phyloP scores from a whole-genome alignment of 768 basidiomycete species.

The Pleurotus sapidus region DNA sequence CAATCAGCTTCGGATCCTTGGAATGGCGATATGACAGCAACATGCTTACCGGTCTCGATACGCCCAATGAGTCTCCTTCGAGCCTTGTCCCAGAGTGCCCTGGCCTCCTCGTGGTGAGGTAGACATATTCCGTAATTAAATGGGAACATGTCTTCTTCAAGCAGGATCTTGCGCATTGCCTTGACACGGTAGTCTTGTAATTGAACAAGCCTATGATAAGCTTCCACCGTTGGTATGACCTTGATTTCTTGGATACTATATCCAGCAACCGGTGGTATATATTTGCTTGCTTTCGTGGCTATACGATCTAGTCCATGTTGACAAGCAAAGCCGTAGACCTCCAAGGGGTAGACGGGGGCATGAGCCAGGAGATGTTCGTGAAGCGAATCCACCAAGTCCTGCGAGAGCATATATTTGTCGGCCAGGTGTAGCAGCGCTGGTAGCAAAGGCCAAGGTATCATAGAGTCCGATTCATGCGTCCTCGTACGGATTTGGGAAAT shows the following conservation, averaged over 20 bases:
- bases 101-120: slow-evolving; percentile 44
- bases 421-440: slow-evolving; percentile 51
- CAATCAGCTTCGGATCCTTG: slow-evolving; percentile 8
- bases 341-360: slow-evolving; percentile 46
- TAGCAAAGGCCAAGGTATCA: slow-evolving; percentile 67
- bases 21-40: not conserved
- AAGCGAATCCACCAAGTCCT: slow-evolving; percentile 38
- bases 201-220: slow-evolving; percentile 61
- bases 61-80: slow-evolving; percentile 41
- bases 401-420: slow-evolving; percentile 65
- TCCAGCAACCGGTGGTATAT: slow-evolving; percentile 51
- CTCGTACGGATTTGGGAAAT: slow-evolving; percentile 24
- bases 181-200: slow-evolving; percentile 58
- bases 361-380: slow-evolving; percentile 54
- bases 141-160: slow-evolving; percentile 66
- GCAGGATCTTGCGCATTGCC: slow-evolving; percentile 46
- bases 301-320: slow-evolving; percentile 38
- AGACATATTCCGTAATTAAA: slow-evolving; percentile 67
- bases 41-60: slow-evolving; percentile 49
- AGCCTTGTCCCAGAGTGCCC: slow-evolving; percentile 47
- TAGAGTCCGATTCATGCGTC: slow-evolving; percentile 37
- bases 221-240: slow-evolving; percentile 51
- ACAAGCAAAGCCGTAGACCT: slow-evolving; percentile 59
- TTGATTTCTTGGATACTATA: slow-evolving; percentile 51
- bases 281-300: slow-evolving; percentile 57